Evolutionary conservation across 1,284 basidiomycete genomes (phyloP).

Genomic region (Golubevia sp.): DNA sequence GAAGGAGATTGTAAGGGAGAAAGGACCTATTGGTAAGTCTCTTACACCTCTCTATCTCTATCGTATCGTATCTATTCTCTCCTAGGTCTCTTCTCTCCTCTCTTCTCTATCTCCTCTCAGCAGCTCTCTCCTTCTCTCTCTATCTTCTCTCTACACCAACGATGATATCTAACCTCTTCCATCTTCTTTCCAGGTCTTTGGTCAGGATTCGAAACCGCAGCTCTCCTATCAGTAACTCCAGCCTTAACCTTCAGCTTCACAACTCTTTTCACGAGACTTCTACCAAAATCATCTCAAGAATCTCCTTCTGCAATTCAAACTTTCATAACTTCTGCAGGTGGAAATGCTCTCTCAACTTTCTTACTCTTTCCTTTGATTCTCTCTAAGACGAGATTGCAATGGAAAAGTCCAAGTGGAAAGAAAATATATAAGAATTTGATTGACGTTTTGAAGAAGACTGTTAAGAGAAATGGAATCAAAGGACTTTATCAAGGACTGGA

Average conservation of each 20-base stretch:
- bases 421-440: constrained; percentile 40
- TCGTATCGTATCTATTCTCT: not conserved
- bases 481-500: constrained; percentile 47
- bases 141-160: not conserved
- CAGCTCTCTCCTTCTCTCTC: not conserved
- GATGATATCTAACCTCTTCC: too few species aligned
- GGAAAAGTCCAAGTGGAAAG: constrained; percentile 54
- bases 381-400: constrained; percentile 63
- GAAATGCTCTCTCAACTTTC: constrained; percentile 62
- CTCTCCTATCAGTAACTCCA: constrained; percentile 61
- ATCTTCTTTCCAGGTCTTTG: constrained; percentile 56
- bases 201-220: constrained; percentile 60
- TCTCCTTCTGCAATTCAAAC: constrained; percentile 61
- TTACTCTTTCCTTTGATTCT: constrained; percentile 63
- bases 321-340: constrained; percentile 63
- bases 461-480: constrained; percentile 25
- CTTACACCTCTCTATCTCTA: too few species aligned
- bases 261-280: constrained; percentile 34
- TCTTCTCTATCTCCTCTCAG: not conserved
- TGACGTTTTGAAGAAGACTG: constrained; percentile 41
- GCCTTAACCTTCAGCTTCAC: constrained; percentile 62
- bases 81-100: not conserved
- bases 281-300: constrained; percentile 47
- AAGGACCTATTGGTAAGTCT: constrained; percentile 38
- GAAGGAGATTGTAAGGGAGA: constrained; percentile 58